phyloP scores from a whole-genome alignment of 192 early-diverging fungal genomes.

The Podila clonocystis region DNA sequence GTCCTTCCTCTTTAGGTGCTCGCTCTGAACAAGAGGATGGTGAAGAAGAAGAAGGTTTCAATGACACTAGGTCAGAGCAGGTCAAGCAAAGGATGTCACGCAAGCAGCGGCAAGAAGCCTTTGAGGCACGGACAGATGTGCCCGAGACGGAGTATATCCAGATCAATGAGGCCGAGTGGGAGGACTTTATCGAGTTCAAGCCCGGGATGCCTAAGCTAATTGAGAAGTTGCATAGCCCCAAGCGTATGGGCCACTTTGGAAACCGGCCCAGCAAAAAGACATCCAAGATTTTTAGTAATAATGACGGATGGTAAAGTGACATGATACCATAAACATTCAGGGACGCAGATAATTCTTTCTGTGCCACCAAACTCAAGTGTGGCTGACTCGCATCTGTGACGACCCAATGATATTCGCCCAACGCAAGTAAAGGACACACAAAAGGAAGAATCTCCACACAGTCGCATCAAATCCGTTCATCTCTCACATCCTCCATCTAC shows the following conservation, averaged over 20 bases:
- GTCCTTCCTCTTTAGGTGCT: not conserved
- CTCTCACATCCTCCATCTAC: not conserved
- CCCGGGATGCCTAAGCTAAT: conserved; percentile 43
- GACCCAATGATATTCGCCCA: not conserved
- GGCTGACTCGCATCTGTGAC: conserved; percentile 8
- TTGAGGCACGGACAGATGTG: conserved; percentile 25
- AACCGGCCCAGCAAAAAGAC: conserved; percentile 46
- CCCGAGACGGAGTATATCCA: conserved; percentile 45
- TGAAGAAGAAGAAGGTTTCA: not conserved
- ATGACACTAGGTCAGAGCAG: not conserved
- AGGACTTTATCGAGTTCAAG: conserved; percentile 50
- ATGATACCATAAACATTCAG: not conserved
- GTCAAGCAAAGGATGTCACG: not conserved
- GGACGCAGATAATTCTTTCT: not conserved
- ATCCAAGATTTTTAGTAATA: conserved; percentile 46
- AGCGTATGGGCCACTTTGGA: conserved; percentile 42
- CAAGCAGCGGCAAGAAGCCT: conserved; percentile 35
- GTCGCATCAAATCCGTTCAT: not conserved
- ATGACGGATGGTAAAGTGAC: conserved; percentile 34
- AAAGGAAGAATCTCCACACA: not conserved
- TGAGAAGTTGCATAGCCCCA: conserved; percentile 46
- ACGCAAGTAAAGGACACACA: not conserved
- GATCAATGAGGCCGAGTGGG: conserved; percentile 51
- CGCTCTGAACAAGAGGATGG: not conserved
- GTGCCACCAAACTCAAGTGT: not conserved